Percentiles rank a stretch among this genome's conserved stretches.
Conservation (phyloP, 257 asterid genomes). For the Nicotiana sylvestris region DNA sequence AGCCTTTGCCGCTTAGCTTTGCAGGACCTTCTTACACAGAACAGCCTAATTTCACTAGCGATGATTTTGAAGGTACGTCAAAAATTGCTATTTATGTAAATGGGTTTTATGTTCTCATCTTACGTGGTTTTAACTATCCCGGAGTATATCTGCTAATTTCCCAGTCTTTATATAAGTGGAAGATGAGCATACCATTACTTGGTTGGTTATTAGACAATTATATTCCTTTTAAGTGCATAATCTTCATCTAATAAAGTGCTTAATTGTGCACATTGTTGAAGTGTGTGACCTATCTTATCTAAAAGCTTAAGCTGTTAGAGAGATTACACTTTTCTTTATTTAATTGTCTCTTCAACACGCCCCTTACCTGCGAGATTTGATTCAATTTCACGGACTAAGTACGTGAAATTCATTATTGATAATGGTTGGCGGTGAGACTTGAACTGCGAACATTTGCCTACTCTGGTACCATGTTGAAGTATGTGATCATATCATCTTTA, state of each 20-base stretch:
- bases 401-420: not conserved
- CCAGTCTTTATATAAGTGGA: not conserved
- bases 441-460: not conserved
- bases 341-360: not conserved
- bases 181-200: not conserved
- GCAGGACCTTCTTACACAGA: constrained; percentile 33
- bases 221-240: not conserved
- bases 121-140: not conserved
- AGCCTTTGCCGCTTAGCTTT: constrained; percentile 37
- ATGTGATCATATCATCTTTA: not conserved
- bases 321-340: not conserved
- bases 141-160: not conserved
- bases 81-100: not conserved
- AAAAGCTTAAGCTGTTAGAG: not conserved
- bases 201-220: not conserved
- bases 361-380: not conserved
- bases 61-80: constrained; percentile 81
- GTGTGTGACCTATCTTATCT: not conserved
- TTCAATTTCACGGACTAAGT: not conserved
- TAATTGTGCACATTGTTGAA: not conserved
- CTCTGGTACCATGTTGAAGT: not conserved
- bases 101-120: not conserved
- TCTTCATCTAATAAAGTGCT: not conserved
- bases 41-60: constrained; percentile 66
- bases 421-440: not conserved